Base-by-base conservation (phyloP, 305 asterid species). In the Solanum hybrid region DNA sequence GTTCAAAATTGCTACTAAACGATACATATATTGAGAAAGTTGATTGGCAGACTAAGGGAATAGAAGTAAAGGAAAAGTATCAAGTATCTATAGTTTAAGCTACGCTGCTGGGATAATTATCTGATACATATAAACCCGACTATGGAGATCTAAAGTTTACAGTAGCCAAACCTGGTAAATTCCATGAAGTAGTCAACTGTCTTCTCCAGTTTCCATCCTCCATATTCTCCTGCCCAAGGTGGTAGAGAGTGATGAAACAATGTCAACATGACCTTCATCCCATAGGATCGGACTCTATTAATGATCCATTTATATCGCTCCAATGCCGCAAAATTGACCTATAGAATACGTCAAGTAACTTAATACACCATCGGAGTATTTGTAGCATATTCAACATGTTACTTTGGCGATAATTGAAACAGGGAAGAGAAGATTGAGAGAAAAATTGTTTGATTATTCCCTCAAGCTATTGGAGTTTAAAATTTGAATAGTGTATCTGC, bases 211-310 rank as follows among this genome's bases (percentile, higher is more conserved):
- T 92, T 97, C 99, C 99, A 97, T 90, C 99, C 99, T 88, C 99
- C 99, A 88, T 96, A 95, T 89, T 96, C 99, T 22, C 99, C 99
- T 7, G 98, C 99, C 99, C 99, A 97, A 60, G 99, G 98, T 40
- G 99, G 99, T 93, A 97, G 92, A 88, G 99, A 97, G 92, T 97
- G 99, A 91, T 97, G 99, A 92, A 97, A 97, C 87, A 97, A 88
- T 75, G 98, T 97, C 92, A 97, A 87, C 99, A 96, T 96, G 87
- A 97, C 99, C 92, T 96, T 96, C 99, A 97, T 97, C 90, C 99
- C 99, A 86, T 95, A 94, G 0, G 95, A 94, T 88, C 88, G 98
- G 92, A 95, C 99, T 92, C 92, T 96, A 89, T 91, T 86, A 87
- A 96, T 92, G 91, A 97, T 97, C 99, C 98, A 95, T 92, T 93